Evolutionary conservation across 1,284 basidiomycete genomes (phyloP).

Genomic region (Pascua guehoae): DNA sequence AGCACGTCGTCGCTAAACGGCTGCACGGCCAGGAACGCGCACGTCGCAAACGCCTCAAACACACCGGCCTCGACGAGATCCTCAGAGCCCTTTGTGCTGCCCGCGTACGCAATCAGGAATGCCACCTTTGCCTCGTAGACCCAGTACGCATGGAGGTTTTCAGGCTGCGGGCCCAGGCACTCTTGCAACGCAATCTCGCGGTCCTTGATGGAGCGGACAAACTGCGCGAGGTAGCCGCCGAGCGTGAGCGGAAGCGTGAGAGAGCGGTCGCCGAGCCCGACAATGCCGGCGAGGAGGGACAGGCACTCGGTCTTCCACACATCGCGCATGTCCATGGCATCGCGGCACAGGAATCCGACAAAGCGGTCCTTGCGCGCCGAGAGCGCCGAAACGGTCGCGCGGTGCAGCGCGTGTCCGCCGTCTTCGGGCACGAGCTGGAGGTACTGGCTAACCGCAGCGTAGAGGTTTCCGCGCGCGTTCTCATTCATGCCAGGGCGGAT

Average conservation of each 20-base stretch:
- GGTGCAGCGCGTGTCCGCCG: constrained; percentile 52
- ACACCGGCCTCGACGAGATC: constrained; percentile 75
- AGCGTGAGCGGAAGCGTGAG: constrained; percentile 58
- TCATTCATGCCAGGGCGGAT: constrained; percentile 75
- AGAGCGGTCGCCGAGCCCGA: constrained; percentile 63
- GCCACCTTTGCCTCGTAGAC: constrained; percentile 95
- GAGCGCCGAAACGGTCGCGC: constrained; percentile 60
- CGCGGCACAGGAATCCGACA: constrained; percentile 72
- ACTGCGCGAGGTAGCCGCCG: constrained; percentile 76
- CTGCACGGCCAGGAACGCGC: constrained; percentile 82
- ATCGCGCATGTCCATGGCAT: constrained; percentile 89
- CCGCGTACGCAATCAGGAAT: constrained; percentile 76
- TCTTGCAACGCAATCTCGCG: constrained; percentile 72
- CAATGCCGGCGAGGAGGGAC: constrained; percentile 52
- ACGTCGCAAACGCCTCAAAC: constrained; percentile 73
- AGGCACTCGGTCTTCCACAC: constrained; percentile 89
- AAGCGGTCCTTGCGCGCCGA: constrained; percentile 63
- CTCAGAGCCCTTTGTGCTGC: constrained; percentile 77
- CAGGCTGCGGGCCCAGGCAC: constrained; percentile 82
- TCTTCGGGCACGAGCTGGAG: constrained; percentile 59
- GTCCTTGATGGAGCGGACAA: constrained; percentile 79
- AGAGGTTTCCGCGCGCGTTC: constrained; percentile 93
- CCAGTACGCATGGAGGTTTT: constrained; percentile 85
- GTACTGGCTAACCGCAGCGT: constrained; percentile 84
- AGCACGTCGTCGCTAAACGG: constrained; percentile 74